Evolutionary conservation across 2,329 filamentous ascomycete genomes (phyloP).

Genomic region (Fusarium musae): DNA sequence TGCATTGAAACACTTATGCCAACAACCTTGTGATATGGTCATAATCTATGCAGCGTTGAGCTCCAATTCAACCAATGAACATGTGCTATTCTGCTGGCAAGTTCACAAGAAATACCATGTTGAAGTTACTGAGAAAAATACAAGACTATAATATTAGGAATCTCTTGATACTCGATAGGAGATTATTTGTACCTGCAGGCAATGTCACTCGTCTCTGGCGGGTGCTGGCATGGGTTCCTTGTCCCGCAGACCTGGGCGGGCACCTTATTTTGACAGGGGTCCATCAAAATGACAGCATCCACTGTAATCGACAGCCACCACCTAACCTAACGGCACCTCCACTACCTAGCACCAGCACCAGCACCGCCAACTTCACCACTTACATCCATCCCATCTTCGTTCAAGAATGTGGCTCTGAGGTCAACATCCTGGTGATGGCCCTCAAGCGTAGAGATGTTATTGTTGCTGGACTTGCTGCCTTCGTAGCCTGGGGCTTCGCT

Average conservation of each 20-base stretch:
- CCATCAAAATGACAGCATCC: constrained; percentile 38
- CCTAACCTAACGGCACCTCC: constrained; percentile 18
- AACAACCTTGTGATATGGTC: neutral
- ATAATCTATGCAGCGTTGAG: neutral
- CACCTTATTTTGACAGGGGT: constrained; percentile 34
- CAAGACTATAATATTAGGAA: neutral
- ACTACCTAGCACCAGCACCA: constrained; percentile 22
- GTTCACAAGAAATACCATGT: neutral
- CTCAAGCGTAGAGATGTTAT: constrained; percentile 78
- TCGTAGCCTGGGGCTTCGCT: constrained; percentile 89
- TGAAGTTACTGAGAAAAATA: too few species aligned
- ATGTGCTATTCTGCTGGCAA: neutral
- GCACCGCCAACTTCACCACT: constrained; percentile 28
- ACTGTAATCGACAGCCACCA: constrained; percentile 41
- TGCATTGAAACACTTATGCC: neutral
- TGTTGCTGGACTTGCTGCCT: constrained; percentile 73
- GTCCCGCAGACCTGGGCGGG: constrained; percentile 5
- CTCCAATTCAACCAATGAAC: too few species aligned
- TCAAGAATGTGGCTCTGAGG: constrained; percentile 49
- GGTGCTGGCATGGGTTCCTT: constrained; percentile 31
- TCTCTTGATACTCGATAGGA: neutral
- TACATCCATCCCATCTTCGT: constrained; percentile 29
- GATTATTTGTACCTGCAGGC: constrained; percentile 21
- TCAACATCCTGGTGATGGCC: constrained; percentile 65
- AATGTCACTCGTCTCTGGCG: neutral